phyloP scores from a whole-genome alignment of 345 rosid species.

The Physaria fendleri region DNA sequence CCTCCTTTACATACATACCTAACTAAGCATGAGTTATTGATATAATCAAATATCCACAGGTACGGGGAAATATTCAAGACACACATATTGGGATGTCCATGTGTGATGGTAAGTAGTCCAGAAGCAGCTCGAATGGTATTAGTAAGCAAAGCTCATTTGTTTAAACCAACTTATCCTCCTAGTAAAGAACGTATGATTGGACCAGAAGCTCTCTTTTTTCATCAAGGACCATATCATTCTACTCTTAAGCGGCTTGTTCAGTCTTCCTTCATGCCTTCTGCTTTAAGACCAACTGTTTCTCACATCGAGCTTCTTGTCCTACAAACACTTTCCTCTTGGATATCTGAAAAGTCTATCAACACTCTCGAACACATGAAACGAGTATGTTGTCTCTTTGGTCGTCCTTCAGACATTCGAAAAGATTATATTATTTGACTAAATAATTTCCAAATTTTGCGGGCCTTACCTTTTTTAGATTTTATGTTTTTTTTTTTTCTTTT shows the following conservation, averaged over 20 bases:
- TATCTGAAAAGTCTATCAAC: conserved; percentile 43
- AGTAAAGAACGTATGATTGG: conserved; percentile 92
- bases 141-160: conserved; percentile 61
- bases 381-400: conserved; percentile 36
- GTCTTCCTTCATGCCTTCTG: conserved; percentile 61
- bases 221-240: conserved; percentile 78
- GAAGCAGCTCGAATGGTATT: conserved; percentile 70
- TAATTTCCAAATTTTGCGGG: conserved; percentile 5
- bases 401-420: conserved; percentile 9
- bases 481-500: not conserved
- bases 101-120: conserved; percentile 93
- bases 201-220: conserved; percentile 77
- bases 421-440: not conserved
- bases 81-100: conserved; percentile 89
- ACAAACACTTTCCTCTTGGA: conserved; percentile 53
- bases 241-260: conserved; percentile 65
- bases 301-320: conserved; percentile 64
- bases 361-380: conserved; percentile 83
- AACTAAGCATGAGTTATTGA: not conserved
- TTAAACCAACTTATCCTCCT: conserved; percentile 86
- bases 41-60: conserved; percentile 30
- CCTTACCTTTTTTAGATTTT: not conserved
- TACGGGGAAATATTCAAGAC: conserved; percentile 86
- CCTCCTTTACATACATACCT: not conserved
- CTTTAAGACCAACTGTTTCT: conserved; percentile 57